phyloP scores from a whole-genome alignment of 495 filamentous ascomycete genomes.

The Hypoxylon intermedium region DNA sequence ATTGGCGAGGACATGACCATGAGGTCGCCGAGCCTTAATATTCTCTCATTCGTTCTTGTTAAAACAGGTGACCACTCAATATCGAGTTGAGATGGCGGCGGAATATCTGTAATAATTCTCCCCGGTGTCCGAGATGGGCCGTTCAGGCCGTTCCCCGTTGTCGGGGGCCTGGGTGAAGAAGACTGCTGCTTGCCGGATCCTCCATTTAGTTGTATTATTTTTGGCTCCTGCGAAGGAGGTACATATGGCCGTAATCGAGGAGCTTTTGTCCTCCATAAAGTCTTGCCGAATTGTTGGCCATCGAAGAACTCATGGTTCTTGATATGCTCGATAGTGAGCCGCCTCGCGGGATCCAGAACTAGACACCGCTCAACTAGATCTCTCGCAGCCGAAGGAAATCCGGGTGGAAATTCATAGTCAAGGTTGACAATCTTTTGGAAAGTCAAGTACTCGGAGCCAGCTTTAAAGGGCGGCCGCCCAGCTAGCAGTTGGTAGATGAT shows the following conservation, averaged over 20 bases:
- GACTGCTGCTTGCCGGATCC: slow-evolving; percentile 56
- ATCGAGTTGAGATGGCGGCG: slow-evolving; percentile 94
- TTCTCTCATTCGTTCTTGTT: slow-evolving; percentile 88
- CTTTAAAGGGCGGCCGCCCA: slow-evolving; percentile 96
- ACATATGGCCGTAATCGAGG: slow-evolving; percentile 87
- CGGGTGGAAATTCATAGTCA: slow-evolving; percentile 91
- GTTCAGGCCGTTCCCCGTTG: slow-evolving; percentile 40
- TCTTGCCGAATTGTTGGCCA: slow-evolving; percentile 83
- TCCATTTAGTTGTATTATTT: slow-evolving; percentile 81
- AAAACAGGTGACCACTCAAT: slow-evolving; percentile 99
- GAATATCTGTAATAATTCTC: slow-evolving; percentile 91
- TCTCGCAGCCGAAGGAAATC: slow-evolving; percentile 86
- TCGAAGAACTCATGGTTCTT: slow-evolving; percentile 98
- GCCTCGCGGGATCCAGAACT: slow-evolving; percentile 84
- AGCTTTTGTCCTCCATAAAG: slow-evolving; percentile 89
- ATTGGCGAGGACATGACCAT: slow-evolving; percentile 79
- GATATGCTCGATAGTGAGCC: slow-evolving; percentile 94
- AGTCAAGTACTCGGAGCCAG: slow-evolving; percentile 93
- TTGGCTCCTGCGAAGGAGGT: slow-evolving; percentile 76
- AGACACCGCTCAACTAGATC: slow-evolving; percentile 93
- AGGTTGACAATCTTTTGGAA: slow-evolving; percentile 97
- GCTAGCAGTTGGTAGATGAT: slow-evolving; percentile 96
- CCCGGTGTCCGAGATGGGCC: slow-evolving; percentile 62
- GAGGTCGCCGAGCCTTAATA: slow-evolving; percentile 90
- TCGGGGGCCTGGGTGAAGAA: slow-evolving; percentile 51